These are phyloP conservation scores for Yarrowia hollandica DNA, from an alignment of 805 yeast species.

Conservation along the genomic window DNA sequence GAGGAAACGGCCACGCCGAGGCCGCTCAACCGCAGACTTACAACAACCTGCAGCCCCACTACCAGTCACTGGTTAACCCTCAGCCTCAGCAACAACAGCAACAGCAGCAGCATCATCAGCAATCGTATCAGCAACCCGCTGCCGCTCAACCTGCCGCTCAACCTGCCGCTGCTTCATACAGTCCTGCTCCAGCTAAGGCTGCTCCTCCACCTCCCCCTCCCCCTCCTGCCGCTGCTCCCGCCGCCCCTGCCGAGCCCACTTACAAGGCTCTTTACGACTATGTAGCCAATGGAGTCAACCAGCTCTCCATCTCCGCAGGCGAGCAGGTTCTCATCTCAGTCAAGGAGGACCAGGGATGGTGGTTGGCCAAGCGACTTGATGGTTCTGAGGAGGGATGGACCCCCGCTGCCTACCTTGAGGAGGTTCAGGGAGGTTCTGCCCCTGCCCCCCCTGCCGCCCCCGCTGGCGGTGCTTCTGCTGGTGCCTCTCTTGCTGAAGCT, in stretches of 20 bases:
- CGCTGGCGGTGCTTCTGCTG: slow-evolving; percentile 41
- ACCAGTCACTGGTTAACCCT: slow-evolving; percentile 22
- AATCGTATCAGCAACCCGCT: slow-evolving; percentile 28
- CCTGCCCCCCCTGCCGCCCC: slow-evolving; percentile 37
- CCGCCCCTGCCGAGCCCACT: slow-evolving; percentile 63
- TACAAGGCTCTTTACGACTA: slow-evolving; percentile 86
- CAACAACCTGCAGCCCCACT: slow-evolving; percentile 15
- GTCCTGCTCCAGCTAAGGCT: slow-evolving; percentile 36
- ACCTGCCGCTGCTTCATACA: slow-evolving; percentile 36
- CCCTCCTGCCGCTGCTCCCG: slow-evolving; percentile 64
- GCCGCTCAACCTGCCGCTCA: slow-evolving; percentile 35
- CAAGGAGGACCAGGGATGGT: slow-evolving; percentile 90
- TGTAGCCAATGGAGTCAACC: slow-evolving; percentile 83
- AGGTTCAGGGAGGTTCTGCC: slow-evolving; percentile 34
- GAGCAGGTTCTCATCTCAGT: slow-evolving; percentile 70
- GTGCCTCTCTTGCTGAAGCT: slow-evolving; percentile 68
- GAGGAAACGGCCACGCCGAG: slow-evolving; percentile 25
- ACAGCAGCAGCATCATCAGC: slow-evolving; percentile 7
- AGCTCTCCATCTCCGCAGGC: slow-evolving; percentile 73
- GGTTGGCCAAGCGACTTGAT: slow-evolving; percentile 75
- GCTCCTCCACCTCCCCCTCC: slow-evolving; percentile 34
- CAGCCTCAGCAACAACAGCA: slow-evolving; percentile 30
- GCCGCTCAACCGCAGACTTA: slow-evolving; percentile 1
- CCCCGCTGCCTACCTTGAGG: slow-evolving; percentile 83
- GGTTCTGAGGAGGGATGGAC: slow-evolving; percentile 93